Base-by-base conservation (phyloP, 257 asterid species). In the Lithospermum erythrorhizon region DNA sequence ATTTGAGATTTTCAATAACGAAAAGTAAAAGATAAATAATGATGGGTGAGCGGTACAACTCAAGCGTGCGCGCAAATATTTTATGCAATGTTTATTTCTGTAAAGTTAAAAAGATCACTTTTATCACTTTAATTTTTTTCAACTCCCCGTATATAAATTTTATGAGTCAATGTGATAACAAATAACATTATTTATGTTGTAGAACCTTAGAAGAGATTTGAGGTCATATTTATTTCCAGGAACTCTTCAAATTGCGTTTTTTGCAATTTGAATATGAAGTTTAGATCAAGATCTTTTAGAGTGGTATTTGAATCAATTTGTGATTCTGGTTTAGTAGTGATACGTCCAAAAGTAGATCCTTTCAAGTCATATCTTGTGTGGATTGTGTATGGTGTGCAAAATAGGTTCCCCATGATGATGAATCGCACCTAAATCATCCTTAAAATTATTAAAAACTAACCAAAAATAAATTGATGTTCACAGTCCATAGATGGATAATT, bases 201-300 rank as follows among this genome's bases (percentile, higher is more conserved):
- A n/a, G n/a, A n/a, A n/a, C n/a, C n/a, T n/a, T n/a, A n/a, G n/a
- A n/a, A n/a, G n/a, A n/a, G n/a, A n/a, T n/a, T n/a, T n/a, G n/a
- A n/a, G n/a, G n/a, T n/a, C 14, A 35, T 35, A 0, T 2, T 6
- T 7, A 35, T 0, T 35, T 35, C 81, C 97, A 85, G 62, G 10
- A 90, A 80, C 68, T 90, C 97, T 79, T 87, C 94, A 70, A 75
- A 87, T 96, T 96, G 83, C 3, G 87, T 78, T 73, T 85, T 85
- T 48, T 87, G 96, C 18, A 90, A 79, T 51, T 85, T 74, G 67
- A 90, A 83, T 27, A 90, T 55, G 77, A 85, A 90, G 80, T 85
- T 85, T 65, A 90, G 96, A 70, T 90, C 97, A 18, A 90, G 94
- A 68, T 90, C 97, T 70, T 90, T 90, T 22, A 90, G 95, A 11